Percentiles rank a stretch among this genome's conserved stretches.
These are phyloP conservation scores for Boletus rubescentipes DNA, from an alignment of 768 basidiomycete species.

Conservation along the genomic window DNA sequence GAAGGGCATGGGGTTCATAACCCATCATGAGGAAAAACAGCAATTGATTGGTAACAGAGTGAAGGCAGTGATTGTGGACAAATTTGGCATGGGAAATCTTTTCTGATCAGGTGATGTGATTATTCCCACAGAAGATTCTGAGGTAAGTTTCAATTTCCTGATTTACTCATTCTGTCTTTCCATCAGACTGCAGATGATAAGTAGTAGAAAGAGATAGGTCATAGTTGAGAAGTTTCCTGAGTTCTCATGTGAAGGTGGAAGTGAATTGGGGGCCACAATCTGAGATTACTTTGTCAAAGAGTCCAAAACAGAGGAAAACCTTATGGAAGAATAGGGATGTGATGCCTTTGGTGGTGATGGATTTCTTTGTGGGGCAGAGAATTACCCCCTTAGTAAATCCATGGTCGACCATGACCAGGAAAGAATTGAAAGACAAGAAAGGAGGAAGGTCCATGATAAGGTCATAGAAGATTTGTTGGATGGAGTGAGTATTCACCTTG, in stretches of 20 bases:
- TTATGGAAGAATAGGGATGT: background rate
- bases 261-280: no score
- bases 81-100: background rate
- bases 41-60: background rate
- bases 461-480: background rate
- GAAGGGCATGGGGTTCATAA: background rate
- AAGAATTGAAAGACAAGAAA: background rate
- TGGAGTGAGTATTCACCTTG: no score
- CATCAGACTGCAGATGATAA: no score
- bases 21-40: background rate
- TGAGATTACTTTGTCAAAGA: no score
- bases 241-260: no score
- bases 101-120: background rate
- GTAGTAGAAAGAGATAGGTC: no score
- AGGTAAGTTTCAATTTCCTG: no score
- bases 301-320: no score
- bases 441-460: background rate
- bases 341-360: no score
- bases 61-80: background rate
- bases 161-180: no score
- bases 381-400: background rate
- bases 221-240: no score
- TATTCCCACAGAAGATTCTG: no score
- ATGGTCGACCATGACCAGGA: background rate
- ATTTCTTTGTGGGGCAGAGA: background rate